Evolutionary conservation across 1,284 basidiomycete species (phyloP).

Genomic region (Tremellales sp.): DNA sequence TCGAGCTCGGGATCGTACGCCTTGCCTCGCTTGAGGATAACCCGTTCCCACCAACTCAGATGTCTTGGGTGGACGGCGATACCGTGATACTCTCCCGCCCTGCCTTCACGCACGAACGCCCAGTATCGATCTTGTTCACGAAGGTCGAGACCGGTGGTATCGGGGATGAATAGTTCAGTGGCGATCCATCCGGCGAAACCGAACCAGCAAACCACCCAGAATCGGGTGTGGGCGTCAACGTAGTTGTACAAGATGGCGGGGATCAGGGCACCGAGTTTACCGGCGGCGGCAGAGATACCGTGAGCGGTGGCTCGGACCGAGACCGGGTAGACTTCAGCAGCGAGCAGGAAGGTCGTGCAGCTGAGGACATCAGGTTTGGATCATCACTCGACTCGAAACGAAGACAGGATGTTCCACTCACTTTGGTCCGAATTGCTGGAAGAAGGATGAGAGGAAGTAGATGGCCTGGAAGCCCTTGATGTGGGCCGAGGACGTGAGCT

Average conservation of each 20-base stretch:
- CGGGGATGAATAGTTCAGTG: slow-evolving; percentile 52
- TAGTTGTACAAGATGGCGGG: slow-evolving; percentile 50
- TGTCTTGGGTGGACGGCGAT: slow-evolving; percentile 56
- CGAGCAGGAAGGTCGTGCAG: slow-evolving; percentile 50
- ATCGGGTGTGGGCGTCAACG: slow-evolving; percentile 48
- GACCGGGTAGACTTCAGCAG: slow-evolving; percentile 54
- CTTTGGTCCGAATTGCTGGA: slow-evolving; percentile 56
- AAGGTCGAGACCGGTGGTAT: slow-evolving; percentile 56
- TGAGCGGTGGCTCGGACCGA: slow-evolving; percentile 52
- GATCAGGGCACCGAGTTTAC: slow-evolving; percentile 53
- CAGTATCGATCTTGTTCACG: slow-evolving; percentile 58
- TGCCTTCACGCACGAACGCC: slow-evolving; percentile 53
- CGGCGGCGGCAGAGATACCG: slow-evolving; percentile 51
- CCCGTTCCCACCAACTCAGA: slow-evolving; percentile 51
- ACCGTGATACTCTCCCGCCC: slow-evolving; percentile 54
- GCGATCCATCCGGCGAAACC: slow-evolving; percentile 52
- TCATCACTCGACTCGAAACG: background rate
- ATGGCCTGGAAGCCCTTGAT: slow-evolving; percentile 52
- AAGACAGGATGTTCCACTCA: slow-evolving; percentile 9
- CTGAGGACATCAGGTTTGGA: slow-evolving; percentile 5
- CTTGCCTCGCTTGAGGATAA: slow-evolving; percentile 52
- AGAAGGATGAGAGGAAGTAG: slow-evolving; percentile 54
- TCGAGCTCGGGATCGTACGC: slow-evolving; percentile 55
- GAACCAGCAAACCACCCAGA: slow-evolving; percentile 56
- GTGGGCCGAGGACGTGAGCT: slow-evolving; percentile 31